Percentiles rank a stretch among this genome's conserved stretches.
Conservation (phyloP, 306 rosid species). For the Hippophae tibetana region DNA sequence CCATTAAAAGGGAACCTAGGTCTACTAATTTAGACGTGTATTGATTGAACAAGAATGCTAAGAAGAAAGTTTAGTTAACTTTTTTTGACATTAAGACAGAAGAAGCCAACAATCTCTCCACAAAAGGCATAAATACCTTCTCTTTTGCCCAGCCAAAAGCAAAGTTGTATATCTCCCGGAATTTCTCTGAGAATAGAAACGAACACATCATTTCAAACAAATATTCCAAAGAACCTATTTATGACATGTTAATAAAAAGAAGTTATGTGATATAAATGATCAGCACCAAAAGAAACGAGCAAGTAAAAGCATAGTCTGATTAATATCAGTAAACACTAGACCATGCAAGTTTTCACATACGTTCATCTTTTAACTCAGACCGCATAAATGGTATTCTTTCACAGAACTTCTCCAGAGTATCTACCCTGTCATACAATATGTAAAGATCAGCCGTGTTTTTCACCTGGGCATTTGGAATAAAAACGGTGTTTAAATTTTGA, state of each 20-base stretch:
- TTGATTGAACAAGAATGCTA: background rate
- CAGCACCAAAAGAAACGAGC: background rate
- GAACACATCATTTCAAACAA: constrained; percentile 19
- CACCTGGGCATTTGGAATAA: background rate
- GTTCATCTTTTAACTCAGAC: constrained; percentile 89
- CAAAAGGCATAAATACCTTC: constrained; percentile 45
- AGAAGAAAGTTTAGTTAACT: too few species aligned
- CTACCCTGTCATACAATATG: constrained; percentile 64
- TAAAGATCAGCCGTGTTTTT: constrained; percentile 8
- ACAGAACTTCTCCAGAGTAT: constrained; percentile 77
- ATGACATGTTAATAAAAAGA: background rate
- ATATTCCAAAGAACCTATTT: background rate
- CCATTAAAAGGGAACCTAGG: background rate
- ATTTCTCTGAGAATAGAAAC: constrained; percentile 65
- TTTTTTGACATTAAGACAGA: background rate
- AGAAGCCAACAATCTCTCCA: background rate
- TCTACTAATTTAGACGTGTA: background rate
- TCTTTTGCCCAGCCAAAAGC: constrained; percentile 99
- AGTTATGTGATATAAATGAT: background rate
- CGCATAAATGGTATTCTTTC: constrained; percentile 91
- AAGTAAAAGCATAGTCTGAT: background rate
- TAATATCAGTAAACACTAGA: constrained; percentile 1
- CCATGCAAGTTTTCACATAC: constrained; percentile 33
- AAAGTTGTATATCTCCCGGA: constrained; percentile 90
- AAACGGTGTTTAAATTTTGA: background rate